These are phyloP conservation scores for Metschnikowia aberdeeniae DNA, from an alignment of 805 yeast species.

Conservation along the genomic window DNA sequence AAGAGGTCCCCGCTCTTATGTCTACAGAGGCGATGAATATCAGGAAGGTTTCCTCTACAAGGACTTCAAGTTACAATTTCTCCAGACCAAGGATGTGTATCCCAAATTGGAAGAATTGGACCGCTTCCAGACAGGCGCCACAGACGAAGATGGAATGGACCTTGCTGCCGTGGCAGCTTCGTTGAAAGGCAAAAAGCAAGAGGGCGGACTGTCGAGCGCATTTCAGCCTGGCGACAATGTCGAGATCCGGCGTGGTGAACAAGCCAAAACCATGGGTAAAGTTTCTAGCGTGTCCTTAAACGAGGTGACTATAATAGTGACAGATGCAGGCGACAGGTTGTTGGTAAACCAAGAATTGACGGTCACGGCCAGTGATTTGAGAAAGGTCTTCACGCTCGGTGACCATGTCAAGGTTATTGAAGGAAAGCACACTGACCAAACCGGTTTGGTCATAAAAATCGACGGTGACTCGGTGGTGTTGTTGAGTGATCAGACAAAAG, in stretches of 20 bases:
- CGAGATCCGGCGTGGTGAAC: slow-evolving; percentile 90
- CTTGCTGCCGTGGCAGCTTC: slow-evolving; percentile 81
- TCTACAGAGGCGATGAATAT: slow-evolving; percentile 85
- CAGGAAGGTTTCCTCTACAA: slow-evolving; percentile 83
- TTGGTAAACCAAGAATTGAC: slow-evolving; percentile 61
- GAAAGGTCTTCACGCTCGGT: slow-evolving; percentile 86
- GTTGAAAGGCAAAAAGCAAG: slow-evolving; percentile 50
- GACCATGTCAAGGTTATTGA: slow-evolving; percentile 91
- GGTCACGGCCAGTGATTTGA: slow-evolving; percentile 73
- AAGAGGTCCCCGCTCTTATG: slow-evolving; percentile 53
- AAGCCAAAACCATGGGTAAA: slow-evolving; percentile 79
- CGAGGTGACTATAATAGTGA: slow-evolving; percentile 49
- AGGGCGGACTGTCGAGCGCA: slow-evolving; percentile 27
- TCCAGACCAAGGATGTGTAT: slow-evolving; percentile 76
- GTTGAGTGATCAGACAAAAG: slow-evolving; percentile 81
- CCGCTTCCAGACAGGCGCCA: slow-evolving; percentile 66
- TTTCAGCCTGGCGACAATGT: slow-evolving; percentile 95
- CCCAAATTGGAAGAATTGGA: slow-evolving; percentile 90
- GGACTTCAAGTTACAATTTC: slow-evolving; percentile 76
- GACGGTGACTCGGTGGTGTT: slow-evolving; percentile 83
- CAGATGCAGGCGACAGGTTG: slow-evolving; percentile 53
- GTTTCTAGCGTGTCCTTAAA: slow-evolving; percentile 62
- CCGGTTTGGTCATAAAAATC: slow-evolving; percentile 86
- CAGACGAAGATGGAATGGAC: slow-evolving; percentile 80
- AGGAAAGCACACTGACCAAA: slow-evolving; percentile 90